Evolutionary conservation across 805 yeast species (phyloP).

Genomic region (Teunomyces gatunensis): DNA sequence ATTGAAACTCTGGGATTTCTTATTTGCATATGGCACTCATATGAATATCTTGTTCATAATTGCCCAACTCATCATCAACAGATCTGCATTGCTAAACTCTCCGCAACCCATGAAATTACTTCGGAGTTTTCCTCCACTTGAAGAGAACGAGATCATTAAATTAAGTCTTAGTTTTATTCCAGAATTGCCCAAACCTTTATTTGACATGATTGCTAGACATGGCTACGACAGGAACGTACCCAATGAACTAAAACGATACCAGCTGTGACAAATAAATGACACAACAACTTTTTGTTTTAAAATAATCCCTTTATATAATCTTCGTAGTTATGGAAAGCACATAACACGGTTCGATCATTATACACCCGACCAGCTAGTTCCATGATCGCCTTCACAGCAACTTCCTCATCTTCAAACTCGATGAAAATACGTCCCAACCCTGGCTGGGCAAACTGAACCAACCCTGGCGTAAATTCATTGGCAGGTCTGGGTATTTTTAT

Average conservation of each 20-base stretch:
- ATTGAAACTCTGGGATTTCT: conserved; percentile 80
- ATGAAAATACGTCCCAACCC: conserved; percentile 74
- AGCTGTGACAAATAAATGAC: background rate
- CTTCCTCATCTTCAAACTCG: conserved; percentile 52
- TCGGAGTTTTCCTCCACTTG: conserved; percentile 68
- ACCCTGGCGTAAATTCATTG: conserved; percentile 44
- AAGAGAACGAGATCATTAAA: conserved; percentile 72
- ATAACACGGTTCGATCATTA: conserved; percentile 65
- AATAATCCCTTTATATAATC: conserved; percentile 51
- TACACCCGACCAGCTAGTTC: conserved; percentile 64
- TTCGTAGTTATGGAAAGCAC: conserved; percentile 56
- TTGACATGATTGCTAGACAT: conserved; percentile 62
- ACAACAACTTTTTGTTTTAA: background rate
- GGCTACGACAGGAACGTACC: conserved; percentile 51
- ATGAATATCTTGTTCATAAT: conserved; percentile 81
- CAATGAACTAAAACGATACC: conserved; percentile 23
- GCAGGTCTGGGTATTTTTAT: conserved; percentile 64
- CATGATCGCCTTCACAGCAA: conserved; percentile 55
- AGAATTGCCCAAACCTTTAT: conserved; percentile 64
- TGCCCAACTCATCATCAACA: conserved; percentile 72
- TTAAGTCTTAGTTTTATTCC: conserved; percentile 78
- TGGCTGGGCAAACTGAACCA: conserved; percentile 39
- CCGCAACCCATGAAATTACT: conserved; percentile 72
- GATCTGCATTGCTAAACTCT: conserved; percentile 59
- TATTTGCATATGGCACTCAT: conserved; percentile 88